Evolutionary conservation across 116 monocot genomes (phyloP), one percentile per base, ranked within the genome.

Genomic region (Cymodocea nodosa): DNA sequence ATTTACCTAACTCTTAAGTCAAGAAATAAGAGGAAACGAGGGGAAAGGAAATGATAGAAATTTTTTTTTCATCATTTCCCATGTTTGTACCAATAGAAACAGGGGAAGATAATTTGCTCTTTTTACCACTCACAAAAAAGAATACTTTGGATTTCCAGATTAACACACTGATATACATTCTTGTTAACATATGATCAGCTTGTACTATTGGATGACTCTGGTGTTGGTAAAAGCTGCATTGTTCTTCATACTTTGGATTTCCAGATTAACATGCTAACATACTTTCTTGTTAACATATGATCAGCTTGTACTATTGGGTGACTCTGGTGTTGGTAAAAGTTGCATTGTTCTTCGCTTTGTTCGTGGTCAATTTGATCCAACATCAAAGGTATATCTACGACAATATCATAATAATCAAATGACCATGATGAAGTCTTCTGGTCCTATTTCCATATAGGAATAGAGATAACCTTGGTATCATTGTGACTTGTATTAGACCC

Each of bases 291-390:
- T n/a, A 39, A 35, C 60, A 25, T 70, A 16, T 65, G 23, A 14
- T 16, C 78, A 94, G 94, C 73, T 94, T 63, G 94, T 94, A 71
- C 71, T 94, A 71, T 77, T 94, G 30, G 94, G 94, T 14, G 94
- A 89, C 81, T 94, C 94, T 48, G 94, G 94, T 71, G 94, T 94
- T 64, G 94, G 94, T 71, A 94, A 94, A 79, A 89, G 89, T 70
- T 94, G 94, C 75, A 94, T 94, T 61, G 94, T 94, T 66, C 94
- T 94, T 62, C 94, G 94, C 3, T 94, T 94, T 81, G 94, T 94
- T 73, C 89, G 89, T 72, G 94, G 94, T 54, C 94, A 94, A 63
- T 94, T 89, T 79, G 94, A 94, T 53, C 89, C 94, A 17, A 87
- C 89, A 15, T 94, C 94, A 1, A 94, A 94, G 94, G 94, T 94